Evolutionary conservation across 139 green algal genomes (phyloP), one percentile per base, ranked within the genome.

Genomic region (Nannochloris sp.): DNA sequence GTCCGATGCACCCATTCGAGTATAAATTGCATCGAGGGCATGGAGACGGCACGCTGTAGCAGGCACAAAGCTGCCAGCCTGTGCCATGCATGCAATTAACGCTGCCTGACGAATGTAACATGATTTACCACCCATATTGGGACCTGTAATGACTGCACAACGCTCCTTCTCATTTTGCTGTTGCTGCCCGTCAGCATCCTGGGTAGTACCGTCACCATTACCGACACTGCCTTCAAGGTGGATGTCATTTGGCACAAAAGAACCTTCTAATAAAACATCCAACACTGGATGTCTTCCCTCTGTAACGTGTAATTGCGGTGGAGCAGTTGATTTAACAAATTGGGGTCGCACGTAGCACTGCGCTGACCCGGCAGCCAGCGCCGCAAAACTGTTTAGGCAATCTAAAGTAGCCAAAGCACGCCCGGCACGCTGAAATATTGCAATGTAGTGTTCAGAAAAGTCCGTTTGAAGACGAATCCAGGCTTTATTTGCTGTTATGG

Each of bases 71-170:
- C 45, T 87, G 7, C 92, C 92, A 4, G 89, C 74, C 71, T 97
- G 92, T 2, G 92, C 92, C 83, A 98, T 83, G 58, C 96, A 82
- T 32, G 76, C 76, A 1, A 90, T 81, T 23, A 98, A 77, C 3
- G 44, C 51, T 13, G 54, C 81, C 33, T 80, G 68, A 14, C 84
- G 71, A 12, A 86, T 83, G 66, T 82, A 85, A 65, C 78, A 86
- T 29, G 55, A 80, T 82, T 96, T 96, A 70, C 89, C 90, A 32
- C 82, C 92, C 90, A 97, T 97, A 83, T 97, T 97, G 23, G 90
- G 90, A 0, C 90, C 89, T 0, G 82, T 93, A 36, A 93, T 64
- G 13, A 92, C 44, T 46, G 67, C 32, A 46, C 56, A 66, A 31
- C 55, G 38, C 14, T 37, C 53, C 4, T 51, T 42, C 39, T 32